phyloP scores from a whole-genome alignment of 345 rosid genomes.

The Psidium friedrichsthalianum region DNA sequence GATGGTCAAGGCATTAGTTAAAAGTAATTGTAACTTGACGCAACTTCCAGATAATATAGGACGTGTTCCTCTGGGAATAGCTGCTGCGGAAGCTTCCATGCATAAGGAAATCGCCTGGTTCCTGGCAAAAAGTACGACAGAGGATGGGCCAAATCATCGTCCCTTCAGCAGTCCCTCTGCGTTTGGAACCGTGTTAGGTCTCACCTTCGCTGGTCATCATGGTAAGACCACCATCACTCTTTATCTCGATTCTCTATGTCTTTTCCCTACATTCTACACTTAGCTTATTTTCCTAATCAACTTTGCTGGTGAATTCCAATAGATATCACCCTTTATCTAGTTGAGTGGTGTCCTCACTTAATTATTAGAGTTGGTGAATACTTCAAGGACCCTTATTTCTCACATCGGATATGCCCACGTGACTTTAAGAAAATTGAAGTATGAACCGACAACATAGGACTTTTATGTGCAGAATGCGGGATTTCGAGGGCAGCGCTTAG shows the following conservation, averaged over 20 bases:
- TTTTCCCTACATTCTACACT: too few relatives aligned
- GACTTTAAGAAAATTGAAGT: too few relatives aligned
- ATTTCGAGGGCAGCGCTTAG: too few relatives aligned
- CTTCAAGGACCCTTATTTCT: too few relatives aligned
- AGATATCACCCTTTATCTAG: neutral
- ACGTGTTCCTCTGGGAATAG: neutral
- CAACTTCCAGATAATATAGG: neutral
- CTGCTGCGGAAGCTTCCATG: neutral
- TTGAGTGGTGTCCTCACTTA: too few relatives aligned
- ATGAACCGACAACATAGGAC: too few relatives aligned
- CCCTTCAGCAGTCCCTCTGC: neutral
- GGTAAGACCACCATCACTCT: neutral
- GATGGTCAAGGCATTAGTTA: neutral
- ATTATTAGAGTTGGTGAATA: too few relatives aligned
- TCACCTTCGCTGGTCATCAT: neutral
- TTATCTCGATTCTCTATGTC: neutral
- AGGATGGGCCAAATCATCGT: neutral
- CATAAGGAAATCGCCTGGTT: neutral
- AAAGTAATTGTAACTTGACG: neutral
- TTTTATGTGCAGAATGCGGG: too few relatives aligned
- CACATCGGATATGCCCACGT: too few relatives aligned
- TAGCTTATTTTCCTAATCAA: neutral
- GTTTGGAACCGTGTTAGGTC: accelerated
- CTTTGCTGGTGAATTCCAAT: too few relatives aligned
- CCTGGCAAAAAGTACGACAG: neutral